A percentile compares a stretch with the other conserved stretches of the same genome.
Evolutionary conservation across 2,329 filamentous ascomycete species (phyloP).

Genomic region (Fusarium cyanostomum): DNA sequence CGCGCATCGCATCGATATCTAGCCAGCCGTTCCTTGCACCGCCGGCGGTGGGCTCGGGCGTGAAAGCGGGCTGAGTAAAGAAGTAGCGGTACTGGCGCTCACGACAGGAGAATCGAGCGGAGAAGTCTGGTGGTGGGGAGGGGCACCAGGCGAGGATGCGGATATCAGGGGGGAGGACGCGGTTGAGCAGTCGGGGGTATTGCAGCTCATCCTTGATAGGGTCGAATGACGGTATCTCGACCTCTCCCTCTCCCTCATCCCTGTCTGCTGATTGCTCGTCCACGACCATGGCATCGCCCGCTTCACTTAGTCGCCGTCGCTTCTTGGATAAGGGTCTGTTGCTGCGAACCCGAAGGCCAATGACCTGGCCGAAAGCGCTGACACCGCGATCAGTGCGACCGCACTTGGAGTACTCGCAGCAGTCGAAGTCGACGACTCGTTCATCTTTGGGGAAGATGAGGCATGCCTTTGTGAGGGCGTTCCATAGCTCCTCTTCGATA

Average conservation of each 20-base stretch:
- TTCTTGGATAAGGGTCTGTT: constrained; percentile 67
- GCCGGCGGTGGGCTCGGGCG: constrained; percentile 60
- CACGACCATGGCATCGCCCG: constrained; percentile 35
- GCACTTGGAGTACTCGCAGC: constrained; percentile 93
- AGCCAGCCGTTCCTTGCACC: constrained; percentile 76
- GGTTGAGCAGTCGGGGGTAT: constrained; percentile 86
- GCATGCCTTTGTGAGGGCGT: constrained; percentile 82
- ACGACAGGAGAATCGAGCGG: constrained; percentile 90
- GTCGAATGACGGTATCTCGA: constrained; percentile 59
- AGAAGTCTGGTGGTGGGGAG: constrained; percentile 79
- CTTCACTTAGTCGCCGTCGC: constrained; percentile 35
- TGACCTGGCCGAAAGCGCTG: constrained; percentile 95
- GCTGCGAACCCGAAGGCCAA: constrained; percentile 84
- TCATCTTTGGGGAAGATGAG: constrained; percentile 78
- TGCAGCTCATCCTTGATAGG: constrained; percentile 82
- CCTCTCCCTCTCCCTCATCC: constrained; percentile 28
- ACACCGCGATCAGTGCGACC: constrained; percentile 93
- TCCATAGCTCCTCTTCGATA: constrained; percentile 94
- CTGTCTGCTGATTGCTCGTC: constrained; percentile 29
- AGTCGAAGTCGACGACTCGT: constrained; percentile 77
- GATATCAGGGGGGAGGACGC: constrained; percentile 88
- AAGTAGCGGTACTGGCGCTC: constrained; percentile 96
- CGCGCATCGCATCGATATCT: constrained; percentile 85
- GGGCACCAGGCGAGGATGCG: constrained; percentile 94
- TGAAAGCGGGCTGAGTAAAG: constrained; percentile 92